Evolutionary conservation across 208 protist species (phyloP).

Genomic region (Porcisia hertigi): DNA sequence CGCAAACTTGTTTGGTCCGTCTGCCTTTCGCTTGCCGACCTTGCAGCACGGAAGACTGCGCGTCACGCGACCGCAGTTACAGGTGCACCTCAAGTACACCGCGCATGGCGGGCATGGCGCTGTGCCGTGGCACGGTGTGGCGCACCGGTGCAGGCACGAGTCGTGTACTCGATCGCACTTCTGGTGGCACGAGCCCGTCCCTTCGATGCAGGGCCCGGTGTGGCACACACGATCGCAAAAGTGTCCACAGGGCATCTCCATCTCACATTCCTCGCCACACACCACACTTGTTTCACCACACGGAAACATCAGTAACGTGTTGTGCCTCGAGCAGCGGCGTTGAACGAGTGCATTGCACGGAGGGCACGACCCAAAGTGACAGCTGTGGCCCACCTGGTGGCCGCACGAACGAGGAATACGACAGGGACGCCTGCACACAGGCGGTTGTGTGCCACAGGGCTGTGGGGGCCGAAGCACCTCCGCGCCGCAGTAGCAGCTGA

Average conservation of each 20-base stretch:
- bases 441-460: slow-evolving; percentile 66
- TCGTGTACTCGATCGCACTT: slow-evolving; percentile 38
- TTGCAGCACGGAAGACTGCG: slow-evolving; percentile 47
- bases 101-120: slow-evolving; percentile 53
- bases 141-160: slow-evolving; percentile 66
- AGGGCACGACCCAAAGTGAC: slow-evolving; percentile 79
- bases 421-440: slow-evolving; percentile 60
- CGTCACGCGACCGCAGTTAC: slow-evolving; percentile 52
- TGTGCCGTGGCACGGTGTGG: slow-evolving; percentile 47
- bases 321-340: slow-evolving; percentile 48
- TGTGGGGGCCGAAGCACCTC: slow-evolving; percentile 64
- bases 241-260: slow-evolving; percentile 63
- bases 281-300: slow-evolving; percentile 33
- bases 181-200: slow-evolving; percentile 37
- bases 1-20: slow-evolving; percentile 26
- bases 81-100: slow-evolving; percentile 36
- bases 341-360: slow-evolving; percentile 53
- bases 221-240: slow-evolving; percentile 62
- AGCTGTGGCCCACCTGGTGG: slow-evolving; percentile 53
- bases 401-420: slow-evolving; percentile 36
- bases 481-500: slow-evolving; percentile 61
- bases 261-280: slow-evolving; percentile 52
- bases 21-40: slow-evolving; percentile 26
- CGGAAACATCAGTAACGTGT: slow-evolving; percentile 33
- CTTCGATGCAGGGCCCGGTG: slow-evolving; percentile 50